Evolutionary conservation across 768 basidiomycete genomes (phyloP).

Genomic region (Gloeophyllum trabeum): DNA sequence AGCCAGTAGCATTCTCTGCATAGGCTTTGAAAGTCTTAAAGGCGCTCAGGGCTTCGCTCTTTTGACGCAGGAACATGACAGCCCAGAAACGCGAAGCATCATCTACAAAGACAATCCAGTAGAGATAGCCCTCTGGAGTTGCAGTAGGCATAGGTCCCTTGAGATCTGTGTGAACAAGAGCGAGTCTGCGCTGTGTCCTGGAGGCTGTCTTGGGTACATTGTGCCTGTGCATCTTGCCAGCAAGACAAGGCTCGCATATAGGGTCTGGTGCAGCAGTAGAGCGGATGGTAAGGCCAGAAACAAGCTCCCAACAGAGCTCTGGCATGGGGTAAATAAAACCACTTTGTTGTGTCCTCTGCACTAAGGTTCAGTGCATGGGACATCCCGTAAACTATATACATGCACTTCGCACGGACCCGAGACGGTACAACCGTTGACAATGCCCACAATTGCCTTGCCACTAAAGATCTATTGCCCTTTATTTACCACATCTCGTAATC

Average conservation of each 20-base stretch:
- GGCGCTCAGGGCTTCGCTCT: slow-evolving; percentile 14
- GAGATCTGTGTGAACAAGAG: slow-evolving; percentile 18
- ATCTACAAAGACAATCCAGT: slow-evolving; percentile 22
- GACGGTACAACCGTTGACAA: too few species aligned
- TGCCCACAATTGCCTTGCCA: too few species aligned
- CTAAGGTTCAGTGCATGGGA: too few species aligned
- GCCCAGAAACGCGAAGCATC: slow-evolving; percentile 11
- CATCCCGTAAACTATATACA: too few species aligned
- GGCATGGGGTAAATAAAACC: too few species aligned
- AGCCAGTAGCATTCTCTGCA: slow-evolving; percentile 19
- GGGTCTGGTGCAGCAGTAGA: background rate
- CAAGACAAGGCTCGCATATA: slow-evolving; percentile 1
- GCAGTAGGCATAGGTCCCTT: slow-evolving; percentile 16
- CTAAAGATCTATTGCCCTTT: too few species aligned
- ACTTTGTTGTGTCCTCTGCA: too few species aligned
- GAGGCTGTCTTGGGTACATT: background rate
- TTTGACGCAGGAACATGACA: slow-evolving; percentile 12
- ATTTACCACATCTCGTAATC: too few species aligned
- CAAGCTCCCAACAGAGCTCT: too few species aligned
- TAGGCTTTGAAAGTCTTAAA: slow-evolving; percentile 22
- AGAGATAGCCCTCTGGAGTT: slow-evolving; percentile 12
- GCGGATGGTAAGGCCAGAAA: background rate
- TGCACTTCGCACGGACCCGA: too few species aligned
- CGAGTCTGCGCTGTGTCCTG: slow-evolving; percentile 10
- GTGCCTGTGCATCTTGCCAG: background rate